These are phyloP conservation scores for Tillandsia leiboldiana DNA, from an alignment of 176 grass and related monocot species.

Conservation along the genomic window DNA sequence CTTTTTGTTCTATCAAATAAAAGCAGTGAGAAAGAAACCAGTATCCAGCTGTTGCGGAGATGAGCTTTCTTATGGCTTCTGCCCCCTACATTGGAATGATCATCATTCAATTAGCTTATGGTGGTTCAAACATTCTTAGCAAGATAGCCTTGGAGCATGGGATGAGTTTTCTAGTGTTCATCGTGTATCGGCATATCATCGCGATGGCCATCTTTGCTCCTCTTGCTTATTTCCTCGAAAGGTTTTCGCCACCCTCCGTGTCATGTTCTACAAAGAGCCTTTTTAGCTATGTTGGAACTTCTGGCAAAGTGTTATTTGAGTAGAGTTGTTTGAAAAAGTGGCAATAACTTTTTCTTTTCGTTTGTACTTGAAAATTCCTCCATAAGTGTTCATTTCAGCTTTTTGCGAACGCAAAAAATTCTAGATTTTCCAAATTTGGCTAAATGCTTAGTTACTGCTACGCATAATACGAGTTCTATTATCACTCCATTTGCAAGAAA, in stretches of 20 bases:
- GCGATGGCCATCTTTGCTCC: constrained; percentile 12
- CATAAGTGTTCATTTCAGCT: too few relatives aligned
- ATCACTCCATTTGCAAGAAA: background rate
- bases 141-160: constrained; percentile 26
- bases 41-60: background rate
- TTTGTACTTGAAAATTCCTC: background rate
- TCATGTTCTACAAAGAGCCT: background rate
- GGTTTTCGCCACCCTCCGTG: background rate
- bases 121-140: constrained; percentile 22
- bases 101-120: constrained; percentile 11
- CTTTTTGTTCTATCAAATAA: background rate
- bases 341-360: too few relatives aligned
- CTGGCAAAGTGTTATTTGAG: too few relatives aligned
- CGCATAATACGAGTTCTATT: background rate
- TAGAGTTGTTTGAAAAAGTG: too few relatives aligned
- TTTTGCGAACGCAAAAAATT: too few relatives aligned
- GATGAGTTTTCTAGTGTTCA: constrained; percentile 13
- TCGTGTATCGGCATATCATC: constrained; percentile 19
- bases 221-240: constrained; percentile 18
- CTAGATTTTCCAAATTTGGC: too few relatives aligned
- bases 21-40: background rate
- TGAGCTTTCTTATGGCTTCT: background rate
- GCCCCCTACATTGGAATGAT: constrained; percentile 17
- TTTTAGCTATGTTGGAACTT: too few relatives aligned
- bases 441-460: too few relatives aligned